These are phyloP conservation scores for Penicillium palitans DNA, from an alignment of 2,329 filamentous ascomycete genomes.

Conservation along the genomic window DNA sequence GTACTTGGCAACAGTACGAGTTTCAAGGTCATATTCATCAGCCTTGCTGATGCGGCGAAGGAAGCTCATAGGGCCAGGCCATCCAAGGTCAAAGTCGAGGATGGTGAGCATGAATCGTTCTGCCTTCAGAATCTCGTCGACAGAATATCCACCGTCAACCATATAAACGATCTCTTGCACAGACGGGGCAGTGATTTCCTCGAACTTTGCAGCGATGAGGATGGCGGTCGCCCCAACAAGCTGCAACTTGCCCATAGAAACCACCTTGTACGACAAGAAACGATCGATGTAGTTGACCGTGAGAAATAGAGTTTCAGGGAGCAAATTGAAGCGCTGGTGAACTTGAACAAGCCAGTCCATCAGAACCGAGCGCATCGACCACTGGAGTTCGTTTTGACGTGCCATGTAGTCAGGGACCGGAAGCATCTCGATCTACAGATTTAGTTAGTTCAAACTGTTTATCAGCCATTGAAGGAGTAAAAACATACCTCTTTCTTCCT, in stretches of 20 bases:
- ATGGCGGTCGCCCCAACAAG: slow-evolving; percentile 94
- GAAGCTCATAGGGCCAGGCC: slow-evolving; percentile 99
- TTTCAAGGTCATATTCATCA: slow-evolving; percentile 95
- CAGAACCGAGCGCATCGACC: slow-evolving; percentile 95
- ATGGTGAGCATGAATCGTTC: slow-evolving; percentile 98
- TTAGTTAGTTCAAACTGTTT: slow-evolving; percentile 11
- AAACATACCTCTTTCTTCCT: slow-evolving; percentile 73
- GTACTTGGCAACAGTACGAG: slow-evolving; percentile 93
- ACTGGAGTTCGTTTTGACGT: slow-evolving; percentile 93
- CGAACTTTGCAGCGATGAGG: slow-evolving; percentile 95
- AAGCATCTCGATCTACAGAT: slow-evolving; percentile 67
- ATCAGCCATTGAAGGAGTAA: background rate
- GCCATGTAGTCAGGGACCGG: slow-evolving; percentile 97
- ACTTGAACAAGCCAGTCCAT: slow-evolving; percentile 99
- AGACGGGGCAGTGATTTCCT: slow-evolving; percentile 97
- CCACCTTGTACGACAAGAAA: slow-evolving; percentile 90
- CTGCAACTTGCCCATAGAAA: slow-evolving; percentile 92
- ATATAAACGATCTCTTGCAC: slow-evolving; percentile 96
- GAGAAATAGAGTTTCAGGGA: slow-evolving; percentile 93
- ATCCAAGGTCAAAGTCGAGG: slow-evolving; percentile 92
- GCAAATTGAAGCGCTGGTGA: slow-evolving; percentile 82
- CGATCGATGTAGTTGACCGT: slow-evolving; percentile 97
- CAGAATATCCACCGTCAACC: slow-evolving; percentile 88
- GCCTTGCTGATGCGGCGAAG: slow-evolving; percentile 95
- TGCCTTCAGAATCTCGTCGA: slow-evolving; percentile 92